Conservation (phyloP, 163 green algal species). For the Chloromonas sp. region DNA sequence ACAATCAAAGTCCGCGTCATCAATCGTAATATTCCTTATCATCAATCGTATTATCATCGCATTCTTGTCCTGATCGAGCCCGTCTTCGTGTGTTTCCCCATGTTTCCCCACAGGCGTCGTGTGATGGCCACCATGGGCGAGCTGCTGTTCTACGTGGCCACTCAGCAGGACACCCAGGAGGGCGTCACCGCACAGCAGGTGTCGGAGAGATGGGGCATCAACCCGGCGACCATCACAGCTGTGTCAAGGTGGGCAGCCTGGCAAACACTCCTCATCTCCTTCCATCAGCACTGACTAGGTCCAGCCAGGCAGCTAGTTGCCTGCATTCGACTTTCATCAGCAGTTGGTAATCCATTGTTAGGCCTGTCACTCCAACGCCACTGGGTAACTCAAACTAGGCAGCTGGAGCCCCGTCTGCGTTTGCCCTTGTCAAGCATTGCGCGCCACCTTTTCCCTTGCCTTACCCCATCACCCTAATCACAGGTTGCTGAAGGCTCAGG, state of each 20-base stretch:
- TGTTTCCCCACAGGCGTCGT: slow-evolving; percentile 32
- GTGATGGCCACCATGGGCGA: slow-evolving; percentile 87
- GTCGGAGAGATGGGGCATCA: slow-evolving; percentile 38
- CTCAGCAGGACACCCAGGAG: slow-evolving; percentile 54
- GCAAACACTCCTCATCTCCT: not conserved
- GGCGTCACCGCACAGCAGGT: slow-evolving; percentile 20
- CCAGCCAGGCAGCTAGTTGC: too few relatives aligned
- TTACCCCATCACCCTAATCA: too few relatives aligned
- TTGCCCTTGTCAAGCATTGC: too few relatives aligned
- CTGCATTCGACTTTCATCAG: too few relatives aligned
- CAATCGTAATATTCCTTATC: not conserved
- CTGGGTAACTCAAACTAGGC: too few relatives aligned
- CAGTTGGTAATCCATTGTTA: too few relatives aligned
- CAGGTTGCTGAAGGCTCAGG: slow-evolving; percentile 58
- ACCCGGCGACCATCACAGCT: slow-evolving; percentile 26
- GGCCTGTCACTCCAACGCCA: too few relatives aligned
- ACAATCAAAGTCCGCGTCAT: too few relatives aligned
- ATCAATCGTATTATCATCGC: not conserved
- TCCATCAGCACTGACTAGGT: too few relatives aligned
- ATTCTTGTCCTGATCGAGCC: not conserved
- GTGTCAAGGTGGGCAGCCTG: slow-evolving; percentile 7
- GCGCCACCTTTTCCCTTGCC: too few relatives aligned
- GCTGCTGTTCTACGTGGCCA: slow-evolving; percentile 92
- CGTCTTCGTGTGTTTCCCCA: not conserved
- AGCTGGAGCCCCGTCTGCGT: too few relatives aligned